phyloP scores from a whole-genome alignment of 345 rosid species.

The Anacardium occidentale region DNA sequence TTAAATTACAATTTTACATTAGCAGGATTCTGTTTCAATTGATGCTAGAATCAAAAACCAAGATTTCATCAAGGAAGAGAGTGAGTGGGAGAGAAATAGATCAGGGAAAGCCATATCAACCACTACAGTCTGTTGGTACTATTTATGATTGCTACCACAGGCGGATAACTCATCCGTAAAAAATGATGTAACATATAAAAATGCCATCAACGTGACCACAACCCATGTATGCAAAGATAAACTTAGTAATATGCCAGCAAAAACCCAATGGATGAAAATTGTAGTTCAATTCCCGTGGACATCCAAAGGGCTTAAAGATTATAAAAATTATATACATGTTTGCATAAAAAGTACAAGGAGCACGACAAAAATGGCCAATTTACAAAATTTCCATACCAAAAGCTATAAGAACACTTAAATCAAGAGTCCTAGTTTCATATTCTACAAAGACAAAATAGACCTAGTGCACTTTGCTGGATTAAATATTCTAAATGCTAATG shows the following conservation, averaged over 20 bases:
- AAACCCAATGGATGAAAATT: neutral
- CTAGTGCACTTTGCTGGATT: neutral
- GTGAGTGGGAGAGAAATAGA: neutral
- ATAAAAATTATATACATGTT: too few relatives aligned
- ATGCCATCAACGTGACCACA: neutral
- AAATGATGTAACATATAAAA: neutral
- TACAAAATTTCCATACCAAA: neutral
- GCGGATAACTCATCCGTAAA: neutral
- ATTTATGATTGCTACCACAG: neutral
- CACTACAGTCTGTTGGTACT: neutral
- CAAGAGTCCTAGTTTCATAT: neutral
- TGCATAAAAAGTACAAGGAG: neutral
- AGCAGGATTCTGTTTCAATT: slow-evolving; percentile 1
- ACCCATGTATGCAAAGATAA: neutral
- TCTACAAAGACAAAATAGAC: neutral
- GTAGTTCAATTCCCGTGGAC: neutral
- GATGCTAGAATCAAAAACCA: neutral
- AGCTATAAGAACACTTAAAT: neutral
- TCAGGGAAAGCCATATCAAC: neutral
- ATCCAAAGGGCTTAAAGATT: slow-evolving; percentile 1
- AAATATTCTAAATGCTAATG: neutral
- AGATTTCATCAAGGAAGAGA: neutral
- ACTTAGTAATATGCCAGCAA: neutral
- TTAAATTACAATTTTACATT: neutral
- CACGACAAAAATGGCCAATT: neutral